Base-by-base conservation (phyloP, 2,329 filamentous ascomycete species). In the Colletotrichum falcatum region DNA sequence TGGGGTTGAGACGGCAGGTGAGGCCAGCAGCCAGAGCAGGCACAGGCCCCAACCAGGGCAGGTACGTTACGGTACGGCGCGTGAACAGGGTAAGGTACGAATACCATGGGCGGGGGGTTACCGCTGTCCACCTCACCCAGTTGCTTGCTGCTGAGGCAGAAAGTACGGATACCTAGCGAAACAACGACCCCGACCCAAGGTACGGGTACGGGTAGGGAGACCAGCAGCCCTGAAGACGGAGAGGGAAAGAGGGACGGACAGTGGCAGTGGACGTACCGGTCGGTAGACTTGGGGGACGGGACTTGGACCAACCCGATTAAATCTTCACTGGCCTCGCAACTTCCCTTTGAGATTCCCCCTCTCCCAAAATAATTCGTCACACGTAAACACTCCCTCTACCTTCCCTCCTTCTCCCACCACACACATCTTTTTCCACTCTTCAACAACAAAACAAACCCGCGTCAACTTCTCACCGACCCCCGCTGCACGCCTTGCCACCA, bases 331-430 rank as follows among this genome's bases (percentile, higher is more conserved):
- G 60, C 60, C 66, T 69, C 55, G 65, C 65, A 71, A 70, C 69
- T 71, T 70, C 65, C 69, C 66, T 65, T 63, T 62, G 48, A 62
- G 46, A 62, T 65, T 48, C 51, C 62, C 51, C 62, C 66, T 33
- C 30, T 65, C 69, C 69, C 65, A 71, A 65, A 71, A 71, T 68
- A 68, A 69, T 70, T 71, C 69, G 69, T 71, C 69, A 71, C 69
- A 71, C 69, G 66, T 71, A 71, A 71, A 71, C 69, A 71, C 59
- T 65, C 69, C 66, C 60, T 60, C 65, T 39, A 44, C 66, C 66
- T 69, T 65, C 60, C 66, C 44, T 60, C 66, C 65, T 58, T 69
- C 69, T 65, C 56, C 66, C 66, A 70, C 69, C 60, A 60, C 69
- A 61, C 68, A 68, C 61, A 58, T 66, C 64, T 66, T 66, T 70